Percentiles rank a stretch among this genome's conserved stretches.
Evolutionary conservation across 2,329 filamentous ascomycete species (phyloP).

Genomic region (Trichoderma sp.): DNA sequence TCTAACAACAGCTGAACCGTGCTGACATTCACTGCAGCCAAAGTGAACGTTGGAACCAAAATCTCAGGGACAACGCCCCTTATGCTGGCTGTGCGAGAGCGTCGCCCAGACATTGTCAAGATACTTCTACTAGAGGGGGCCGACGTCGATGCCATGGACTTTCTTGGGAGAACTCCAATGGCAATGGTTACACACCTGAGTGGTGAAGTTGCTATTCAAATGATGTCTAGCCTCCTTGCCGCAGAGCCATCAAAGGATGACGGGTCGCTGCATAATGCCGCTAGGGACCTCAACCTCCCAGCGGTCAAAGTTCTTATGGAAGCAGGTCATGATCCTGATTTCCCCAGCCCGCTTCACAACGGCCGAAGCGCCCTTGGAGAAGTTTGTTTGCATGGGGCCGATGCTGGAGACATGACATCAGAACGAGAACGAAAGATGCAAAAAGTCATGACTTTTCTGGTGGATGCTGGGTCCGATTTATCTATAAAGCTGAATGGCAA

Average conservation of each 20-base stretch:
- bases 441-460: slow-evolving; percentile 59
- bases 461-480: slow-evolving; percentile 61
- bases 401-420: slow-evolving; percentile 49
- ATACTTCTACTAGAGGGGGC: slow-evolving; percentile 61
- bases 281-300: slow-evolving; percentile 60
- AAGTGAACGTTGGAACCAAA: slow-evolving; percentile 59
- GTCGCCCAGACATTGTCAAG: slow-evolving; percentile 61
- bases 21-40: slow-evolving; percentile 46
- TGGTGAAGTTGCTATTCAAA: slow-evolving; percentile 56
- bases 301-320: slow-evolving; percentile 61
- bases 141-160: slow-evolving; percentile 62
- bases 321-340: slow-evolving; percentile 65
- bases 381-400: slow-evolving; percentile 61
- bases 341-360: slow-evolving; percentile 64
- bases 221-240: slow-evolving; percentile 59
- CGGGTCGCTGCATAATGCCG: slow-evolving; percentile 68
- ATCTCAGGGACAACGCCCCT: slow-evolving; percentile 60
- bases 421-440: slow-evolving; percentile 59
- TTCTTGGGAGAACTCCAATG: slow-evolving; percentile 60
- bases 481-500: slow-evolving; percentile 60
- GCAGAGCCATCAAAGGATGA: slow-evolving; percentile 64
- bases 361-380: slow-evolving; percentile 68
- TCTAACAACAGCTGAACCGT: slow-evolving; percentile 5
- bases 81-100: slow-evolving; percentile 61
- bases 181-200: slow-evolving; percentile 62